These are phyloP conservation scores for Alternaria brassicicola DNA, from an alignment of 2,329 filamentous ascomycete species.

Conservation along the genomic window DNA sequence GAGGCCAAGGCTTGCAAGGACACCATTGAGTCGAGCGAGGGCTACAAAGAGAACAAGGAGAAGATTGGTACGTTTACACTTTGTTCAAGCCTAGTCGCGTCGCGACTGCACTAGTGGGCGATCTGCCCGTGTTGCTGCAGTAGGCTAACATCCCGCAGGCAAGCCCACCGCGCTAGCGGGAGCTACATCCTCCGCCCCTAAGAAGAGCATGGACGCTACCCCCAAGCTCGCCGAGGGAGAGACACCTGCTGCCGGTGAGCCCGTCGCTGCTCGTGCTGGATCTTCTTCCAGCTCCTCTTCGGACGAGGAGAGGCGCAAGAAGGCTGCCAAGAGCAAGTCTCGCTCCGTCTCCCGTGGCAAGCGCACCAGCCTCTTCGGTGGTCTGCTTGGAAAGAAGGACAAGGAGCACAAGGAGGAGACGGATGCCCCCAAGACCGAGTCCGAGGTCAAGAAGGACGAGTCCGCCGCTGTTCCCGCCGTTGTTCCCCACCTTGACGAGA, in stretches of 20 bases:
- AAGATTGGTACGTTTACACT: constrained; percentile 62
- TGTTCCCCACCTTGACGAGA: constrained; percentile 40
- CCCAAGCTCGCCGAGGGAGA: constrained; percentile 46
- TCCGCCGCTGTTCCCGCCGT: constrained; percentile 35
- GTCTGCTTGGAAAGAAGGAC: constrained; percentile 67
- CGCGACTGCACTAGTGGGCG: constrained; percentile 25
- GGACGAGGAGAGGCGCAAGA: constrained; percentile 56
- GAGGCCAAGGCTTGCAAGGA: constrained; percentile 84
- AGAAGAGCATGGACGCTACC: constrained; percentile 57
- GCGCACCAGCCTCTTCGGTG: constrained; percentile 64
- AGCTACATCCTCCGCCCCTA: constrained; percentile 49
- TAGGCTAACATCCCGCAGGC: constrained; percentile 48
- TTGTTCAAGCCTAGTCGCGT: constrained; percentile 22
- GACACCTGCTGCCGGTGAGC: constrained; percentile 27
- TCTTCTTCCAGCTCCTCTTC: constrained; percentile 51
- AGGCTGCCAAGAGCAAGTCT: constrained; percentile 62
- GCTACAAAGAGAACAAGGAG: constrained; percentile 86
- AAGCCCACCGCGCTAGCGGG: constrained; percentile 50
- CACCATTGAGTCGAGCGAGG: constrained; percentile 75
- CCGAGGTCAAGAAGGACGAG: constrained; percentile 41
- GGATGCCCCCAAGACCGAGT: constrained; percentile 43
- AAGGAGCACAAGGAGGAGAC: constrained; percentile 54
- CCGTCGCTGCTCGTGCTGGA: constrained; percentile 42
- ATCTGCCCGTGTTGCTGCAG: constrained; percentile 43
- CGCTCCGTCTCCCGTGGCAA: constrained; percentile 64